phyloP scores from a whole-genome alignment of 2,329 filamentous ascomycete genomes.

The Fusarium sp. region DNA sequence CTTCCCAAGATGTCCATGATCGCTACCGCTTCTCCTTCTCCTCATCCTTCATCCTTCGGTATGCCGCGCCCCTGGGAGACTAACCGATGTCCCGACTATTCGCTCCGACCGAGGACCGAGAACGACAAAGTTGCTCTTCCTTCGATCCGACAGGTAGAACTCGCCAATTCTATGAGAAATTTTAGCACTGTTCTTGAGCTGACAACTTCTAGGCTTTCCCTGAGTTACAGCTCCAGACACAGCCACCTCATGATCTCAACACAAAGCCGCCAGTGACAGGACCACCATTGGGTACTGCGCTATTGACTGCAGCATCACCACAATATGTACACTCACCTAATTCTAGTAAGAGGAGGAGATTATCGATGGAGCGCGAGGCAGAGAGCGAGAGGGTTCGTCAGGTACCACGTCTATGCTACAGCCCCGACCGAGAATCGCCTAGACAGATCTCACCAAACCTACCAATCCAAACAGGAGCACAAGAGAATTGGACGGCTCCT shows the following conservation, averaged over 20 bases:
- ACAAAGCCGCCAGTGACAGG: slow-evolving; percentile 51
- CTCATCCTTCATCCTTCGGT: slow-evolving; percentile 56
- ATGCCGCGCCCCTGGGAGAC: slow-evolving; percentile 57
- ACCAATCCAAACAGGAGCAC: slow-evolving; percentile 42
- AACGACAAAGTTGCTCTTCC: slow-evolving; percentile 60
- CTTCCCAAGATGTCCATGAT: slow-evolving; percentile 63
- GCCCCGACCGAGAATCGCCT: slow-evolving; percentile 50
- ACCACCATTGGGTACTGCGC: slow-evolving; percentile 52
- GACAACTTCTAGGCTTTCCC: slow-evolving; percentile 59
- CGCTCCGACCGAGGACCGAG: slow-evolving; percentile 54
- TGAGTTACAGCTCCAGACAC: slow-evolving; percentile 55
- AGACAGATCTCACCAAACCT: slow-evolving; percentile 54
- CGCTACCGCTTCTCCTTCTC: slow-evolving; percentile 59
- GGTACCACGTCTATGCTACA: slow-evolving; percentile 61
- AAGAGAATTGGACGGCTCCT: slow-evolving; percentile 54
- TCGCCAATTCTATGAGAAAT: not conserved
- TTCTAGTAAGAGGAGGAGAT: slow-evolving; percentile 61
- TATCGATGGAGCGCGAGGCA: slow-evolving; percentile 57
- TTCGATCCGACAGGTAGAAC: slow-evolving; percentile 64
- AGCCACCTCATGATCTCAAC: slow-evolving; percentile 51
- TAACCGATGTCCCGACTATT: slow-evolving; percentile 51
- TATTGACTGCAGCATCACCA: slow-evolving; percentile 54
- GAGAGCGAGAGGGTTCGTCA: slow-evolving; percentile 57
- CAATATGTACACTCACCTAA: slow-evolving; percentile 64
- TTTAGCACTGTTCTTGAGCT: slow-evolving; percentile 24